Evolutionary conservation across 2,329 filamentous ascomycete species (phyloP).

Genomic region (Chaetothyriales sp.): DNA sequence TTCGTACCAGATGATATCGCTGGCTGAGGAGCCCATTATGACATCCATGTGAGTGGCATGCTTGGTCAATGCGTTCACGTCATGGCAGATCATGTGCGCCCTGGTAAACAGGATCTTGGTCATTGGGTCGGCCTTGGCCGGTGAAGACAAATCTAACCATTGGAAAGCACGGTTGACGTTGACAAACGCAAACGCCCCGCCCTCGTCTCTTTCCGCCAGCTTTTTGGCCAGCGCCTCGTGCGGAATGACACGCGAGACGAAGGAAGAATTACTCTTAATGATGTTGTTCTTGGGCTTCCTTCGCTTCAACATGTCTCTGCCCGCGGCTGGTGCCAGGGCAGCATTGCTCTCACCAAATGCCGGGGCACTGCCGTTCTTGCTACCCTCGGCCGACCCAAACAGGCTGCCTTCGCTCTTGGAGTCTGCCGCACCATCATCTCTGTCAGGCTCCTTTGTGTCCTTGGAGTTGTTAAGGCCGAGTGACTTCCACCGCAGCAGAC

Average conservation of each 20-base stretch:
- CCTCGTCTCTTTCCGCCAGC: slow-evolving; percentile 58
- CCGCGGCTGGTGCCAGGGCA: slow-evolving; percentile 46
- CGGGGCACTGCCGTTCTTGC: slow-evolving; percentile 33
- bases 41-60: slow-evolving; percentile 68
- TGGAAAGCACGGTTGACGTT: slow-evolving; percentile 93
- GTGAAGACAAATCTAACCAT: slow-evolving; percentile 78
- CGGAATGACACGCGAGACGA: slow-evolving; percentile 89
- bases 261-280: slow-evolving; percentile 95
- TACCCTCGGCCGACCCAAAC: slow-evolving; percentile 22
- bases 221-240: slow-evolving; percentile 69
- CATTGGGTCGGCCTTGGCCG: slow-evolving; percentile 60
- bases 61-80: slow-evolving; percentile 75
- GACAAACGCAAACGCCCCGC: slow-evolving; percentile 78
- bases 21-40: slow-evolving; percentile 88
- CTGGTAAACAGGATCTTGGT: slow-evolving; percentile 96
- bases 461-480: slow-evolving; percentile 14
- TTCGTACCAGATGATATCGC: slow-evolving; percentile 98
- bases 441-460: slow-evolving; percentile 28
- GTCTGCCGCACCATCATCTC: slow-evolving; percentile 47
- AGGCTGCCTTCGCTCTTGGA: slow-evolving; percentile 32
- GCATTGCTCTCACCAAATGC: slow-evolving; percentile 79
- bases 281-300: slow-evolving; percentile 97
- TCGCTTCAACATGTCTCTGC: slow-evolving; percentile 58
- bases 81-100: slow-evolving; percentile 86
- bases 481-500: slow-evolving; percentile 18